Percentiles rank a stretch among this genome's conserved stretches.
phyloP scores from a whole-genome alignment of 148 eudicot genomes.

The Camellia granthamiana region DNA sequence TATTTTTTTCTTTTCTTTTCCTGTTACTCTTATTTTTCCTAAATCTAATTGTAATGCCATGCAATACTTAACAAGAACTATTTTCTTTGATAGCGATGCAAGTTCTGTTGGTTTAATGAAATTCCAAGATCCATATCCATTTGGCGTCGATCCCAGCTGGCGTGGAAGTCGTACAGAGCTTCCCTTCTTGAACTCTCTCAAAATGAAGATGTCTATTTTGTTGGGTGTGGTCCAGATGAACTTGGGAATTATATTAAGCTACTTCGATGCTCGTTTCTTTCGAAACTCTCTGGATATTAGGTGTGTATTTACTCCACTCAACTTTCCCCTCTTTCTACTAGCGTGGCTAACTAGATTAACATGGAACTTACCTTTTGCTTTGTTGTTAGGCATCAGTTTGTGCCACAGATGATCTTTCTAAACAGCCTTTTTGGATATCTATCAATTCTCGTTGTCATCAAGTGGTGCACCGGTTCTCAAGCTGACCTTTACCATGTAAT shows the following conservation, averaged over 20 bases:
- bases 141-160: constrained; percentile 99
- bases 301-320: constrained; percentile 35
- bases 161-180: constrained; percentile 98
- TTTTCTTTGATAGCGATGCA: constrained; percentile 64
- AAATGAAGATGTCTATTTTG: constrained; percentile 99
- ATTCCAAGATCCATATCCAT: constrained; percentile 84
- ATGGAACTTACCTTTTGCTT: constrained; percentile 24
- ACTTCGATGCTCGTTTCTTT: constrained; percentile 87
- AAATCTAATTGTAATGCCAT: neutral
- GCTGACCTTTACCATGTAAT: constrained; percentile 98
- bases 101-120: constrained; percentile 67
- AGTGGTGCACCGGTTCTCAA: constrained; percentile 97
- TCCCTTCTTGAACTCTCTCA: constrained; percentile 88
- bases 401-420: constrained; percentile 94
- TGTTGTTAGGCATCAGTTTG: constrained; percentile 70
- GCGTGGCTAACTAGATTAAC: neutral
- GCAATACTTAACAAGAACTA: neutral
- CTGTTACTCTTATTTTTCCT: neutral
- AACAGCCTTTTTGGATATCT: constrained; percentile 99
- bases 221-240: constrained; percentile 92
- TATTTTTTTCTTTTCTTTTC: neutral
- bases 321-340: constrained; percentile 13
- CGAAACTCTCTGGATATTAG: constrained; percentile 71
- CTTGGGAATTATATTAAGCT: constrained; percentile 82
- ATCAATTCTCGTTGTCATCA: constrained; percentile 76